A percentile compares a stretch with the other conserved stretches of the same genome.
Conservation (phyloP, 331 rosid species). For the Dryas integrifolia region DNA sequence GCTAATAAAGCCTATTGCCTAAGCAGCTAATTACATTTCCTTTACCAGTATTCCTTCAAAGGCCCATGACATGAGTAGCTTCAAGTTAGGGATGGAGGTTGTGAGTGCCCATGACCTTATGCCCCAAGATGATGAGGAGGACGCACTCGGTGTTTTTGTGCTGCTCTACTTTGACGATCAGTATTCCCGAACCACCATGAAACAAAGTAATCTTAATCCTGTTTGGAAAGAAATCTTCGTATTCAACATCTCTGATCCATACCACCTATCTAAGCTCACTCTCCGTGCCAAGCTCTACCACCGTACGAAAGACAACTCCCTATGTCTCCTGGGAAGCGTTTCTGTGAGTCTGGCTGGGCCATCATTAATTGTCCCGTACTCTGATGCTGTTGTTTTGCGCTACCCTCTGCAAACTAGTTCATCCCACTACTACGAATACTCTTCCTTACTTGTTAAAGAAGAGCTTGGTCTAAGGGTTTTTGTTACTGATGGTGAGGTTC, state of each 20-base stretch:
- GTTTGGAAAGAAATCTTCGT: constrained; percentile 80
- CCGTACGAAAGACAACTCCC: constrained; percentile 39
- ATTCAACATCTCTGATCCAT: constrained; percentile 71
- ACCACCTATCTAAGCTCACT: constrained; percentile 39
- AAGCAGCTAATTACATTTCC: constrained; percentile 21
- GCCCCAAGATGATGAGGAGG: constrained; percentile 83
- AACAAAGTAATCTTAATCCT: constrained; percentile 77
- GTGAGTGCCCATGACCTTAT: constrained; percentile 76
- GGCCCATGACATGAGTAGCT: constrained; percentile 63
- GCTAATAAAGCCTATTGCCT: no score
- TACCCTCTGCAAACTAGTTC: no score
- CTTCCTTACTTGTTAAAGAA: constrained; percentile 64
- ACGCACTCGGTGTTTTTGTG: constrained; percentile 54
- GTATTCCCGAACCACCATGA: constrained; percentile 58
- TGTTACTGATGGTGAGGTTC: constrained; percentile 56
- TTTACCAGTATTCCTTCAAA: neutral
- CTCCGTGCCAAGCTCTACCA: constrained; percentile 59
- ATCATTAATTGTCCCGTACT: constrained; percentile 74
- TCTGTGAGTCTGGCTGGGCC: constrained; percentile 67
- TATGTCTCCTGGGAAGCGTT: constrained; percentile 64
- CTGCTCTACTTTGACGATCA: constrained; percentile 79
- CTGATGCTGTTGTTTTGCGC: constrained; percentile 79
- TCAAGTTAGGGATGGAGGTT: constrained; percentile 85
- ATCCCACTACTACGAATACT: no score
- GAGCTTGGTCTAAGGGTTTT: constrained; percentile 92